Base-by-base conservation (phyloP, 1,284 basidiomycete genomes). In the Rhodotorula sp. region DNA sequence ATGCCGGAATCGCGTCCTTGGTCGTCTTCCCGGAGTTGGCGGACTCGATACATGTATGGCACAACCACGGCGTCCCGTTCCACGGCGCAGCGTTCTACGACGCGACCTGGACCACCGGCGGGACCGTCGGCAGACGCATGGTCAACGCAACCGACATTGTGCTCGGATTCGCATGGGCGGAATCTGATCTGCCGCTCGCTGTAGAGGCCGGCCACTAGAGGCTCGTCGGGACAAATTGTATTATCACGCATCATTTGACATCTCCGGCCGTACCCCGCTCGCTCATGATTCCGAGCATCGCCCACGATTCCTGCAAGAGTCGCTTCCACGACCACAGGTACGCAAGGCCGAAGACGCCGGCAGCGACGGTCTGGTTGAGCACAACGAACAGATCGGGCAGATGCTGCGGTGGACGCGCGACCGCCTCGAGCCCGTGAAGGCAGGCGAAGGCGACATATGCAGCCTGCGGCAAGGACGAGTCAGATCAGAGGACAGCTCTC, bases 371-470 rank as follows among this genome's bases (percentile, higher is more conserved):
- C 5, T 94, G 88, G 79, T 95, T 95, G 49, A 94, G 83, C 2
- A 95, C 92, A 0, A 90, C 83, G 79, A 88, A 95, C 62, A 97
- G 80, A 79, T 97, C 92, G 0, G 93, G 94, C 76, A 93, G 90
- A 71, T 89, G 87, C 14, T 84, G 77, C 5, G 90, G 90, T 26
- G 91, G 87, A 1, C 83, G 67, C 50, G 90, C 67, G 14, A 88
- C 45, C 26, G 86, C 64, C 79, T 95, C 92, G 21, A 88, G 78
- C 15, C 86, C 5, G 77, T 95, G 92, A 12, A 94, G 80, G 0
- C 80, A 61, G 2, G 85, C 38, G 57, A 87, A 87, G 1, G 85
- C 83, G 0, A 81, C 68, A 78, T 94, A 91, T 57, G 86, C 83
- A n/a, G 79, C 78, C 90, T 92, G 73, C 7, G n/a, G 3, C 18